Conservation (phyloP, 1,284 basidiomycete genomes). For the Pseudozyma hubeiensis region DNA sequence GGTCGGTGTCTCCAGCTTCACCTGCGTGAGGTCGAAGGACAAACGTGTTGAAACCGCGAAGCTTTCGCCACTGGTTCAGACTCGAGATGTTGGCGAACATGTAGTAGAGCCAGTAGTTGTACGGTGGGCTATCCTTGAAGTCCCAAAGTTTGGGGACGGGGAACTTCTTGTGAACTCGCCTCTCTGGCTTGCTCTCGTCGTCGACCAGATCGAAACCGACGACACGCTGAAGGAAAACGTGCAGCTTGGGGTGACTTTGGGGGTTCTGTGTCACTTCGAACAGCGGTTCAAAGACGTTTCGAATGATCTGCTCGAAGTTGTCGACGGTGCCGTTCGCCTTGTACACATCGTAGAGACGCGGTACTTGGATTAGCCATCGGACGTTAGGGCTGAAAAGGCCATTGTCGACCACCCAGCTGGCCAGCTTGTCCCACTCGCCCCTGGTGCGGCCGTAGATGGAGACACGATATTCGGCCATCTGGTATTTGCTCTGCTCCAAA, state of each 20-base stretch:
- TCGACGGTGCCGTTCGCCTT: constrained; percentile 86
- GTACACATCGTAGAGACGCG: constrained; percentile 95
- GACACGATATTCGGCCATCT: constrained; percentile 88
- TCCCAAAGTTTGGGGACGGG: constrained; percentile 93
- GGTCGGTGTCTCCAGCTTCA: constrained; percentile 98
- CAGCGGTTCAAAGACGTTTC: constrained; percentile 88
- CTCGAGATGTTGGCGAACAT: constrained; percentile 97
- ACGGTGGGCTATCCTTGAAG: constrained; percentile 88
- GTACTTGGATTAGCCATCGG: constrained; percentile 96
- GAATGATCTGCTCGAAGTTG: constrained; percentile 91
- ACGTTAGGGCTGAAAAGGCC: constrained; percentile 96
- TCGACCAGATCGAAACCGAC: constrained; percentile 97
- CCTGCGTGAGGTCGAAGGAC: constrained; percentile 97
- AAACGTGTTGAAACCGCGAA: constrained; percentile 90
- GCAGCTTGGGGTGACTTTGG: constrained; percentile 87
- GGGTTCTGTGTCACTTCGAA: constrained; percentile 98
- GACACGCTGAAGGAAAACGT: constrained; percentile 94
- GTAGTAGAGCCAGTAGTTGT: constrained; percentile 93
- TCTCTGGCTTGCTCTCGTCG: constrained; percentile 94
- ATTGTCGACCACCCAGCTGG: constrained; percentile 94
- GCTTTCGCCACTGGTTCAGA: constrained; percentile 88
- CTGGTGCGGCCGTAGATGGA: constrained; percentile 85
- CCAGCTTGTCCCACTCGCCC: constrained; percentile 97
- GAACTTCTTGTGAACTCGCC: constrained; percentile 92
- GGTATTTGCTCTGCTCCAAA: constrained; percentile 97